Evolutionary conservation across 1,284 basidiomycete species (phyloP).

Genomic region (Crucibulum cyathiforme): DNA sequence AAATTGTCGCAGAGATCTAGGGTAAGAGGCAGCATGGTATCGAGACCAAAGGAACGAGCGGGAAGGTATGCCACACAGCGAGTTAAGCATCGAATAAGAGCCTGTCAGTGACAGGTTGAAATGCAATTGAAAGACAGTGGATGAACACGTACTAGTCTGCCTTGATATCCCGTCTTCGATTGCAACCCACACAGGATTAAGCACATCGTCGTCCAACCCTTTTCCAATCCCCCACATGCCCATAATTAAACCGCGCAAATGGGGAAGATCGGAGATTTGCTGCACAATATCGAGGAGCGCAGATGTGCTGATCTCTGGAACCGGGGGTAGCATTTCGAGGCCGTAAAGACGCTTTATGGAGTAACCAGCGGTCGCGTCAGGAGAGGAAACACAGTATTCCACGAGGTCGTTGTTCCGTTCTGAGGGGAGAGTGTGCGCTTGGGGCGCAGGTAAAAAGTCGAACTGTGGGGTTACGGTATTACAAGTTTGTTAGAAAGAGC

Average conservation of each 20-base stretch:
- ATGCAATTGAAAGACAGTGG: too few species aligned
- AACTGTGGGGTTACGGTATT: conserved; percentile 89
- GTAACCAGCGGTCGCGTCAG: conserved; percentile 38
- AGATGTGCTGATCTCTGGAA: conserved; percentile 61
- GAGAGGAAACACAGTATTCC: conserved; percentile 73
- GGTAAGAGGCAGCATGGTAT: too few species aligned
- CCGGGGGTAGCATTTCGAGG: conserved; percentile 83
- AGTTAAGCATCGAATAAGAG: too few species aligned
- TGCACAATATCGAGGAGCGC: conserved; percentile 65
- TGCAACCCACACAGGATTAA: conserved; percentile 47
- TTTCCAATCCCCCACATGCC: too few species aligned
- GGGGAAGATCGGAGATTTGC: conserved; percentile 58
- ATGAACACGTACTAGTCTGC: too few species aligned
- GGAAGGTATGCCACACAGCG: too few species aligned
- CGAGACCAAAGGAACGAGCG: too few species aligned
- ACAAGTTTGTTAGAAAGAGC: background rate
- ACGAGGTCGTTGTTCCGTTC: conserved; percentile 81
- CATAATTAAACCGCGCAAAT: too few species aligned
- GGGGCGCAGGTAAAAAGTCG: conserved; percentile 76
- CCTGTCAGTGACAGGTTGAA: too few species aligned
- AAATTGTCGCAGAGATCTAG: too few species aligned
- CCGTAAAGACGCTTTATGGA: conserved; percentile 73
- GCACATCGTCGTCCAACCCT: too few species aligned
- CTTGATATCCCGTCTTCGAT: conserved; percentile 52
- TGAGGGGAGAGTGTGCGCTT: conserved; percentile 68